Base-by-base conservation (phyloP, 2,329 filamentous ascomycete genomes). In the Venturia effusa region DNA sequence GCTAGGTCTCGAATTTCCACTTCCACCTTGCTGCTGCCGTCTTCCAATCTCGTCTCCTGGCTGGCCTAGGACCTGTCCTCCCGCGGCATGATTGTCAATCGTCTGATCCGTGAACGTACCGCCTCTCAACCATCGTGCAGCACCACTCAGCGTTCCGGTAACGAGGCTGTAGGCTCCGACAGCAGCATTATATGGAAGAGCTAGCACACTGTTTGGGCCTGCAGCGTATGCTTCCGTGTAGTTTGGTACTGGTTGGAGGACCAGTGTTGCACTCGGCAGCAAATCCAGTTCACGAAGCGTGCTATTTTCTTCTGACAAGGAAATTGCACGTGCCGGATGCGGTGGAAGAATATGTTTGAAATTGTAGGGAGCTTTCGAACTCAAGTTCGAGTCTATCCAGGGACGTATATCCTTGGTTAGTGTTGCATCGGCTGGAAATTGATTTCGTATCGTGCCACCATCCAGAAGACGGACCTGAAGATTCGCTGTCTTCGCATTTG, bases 311-410 rank as follows among this genome's bases (percentile, higher is more conserved):
- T 97, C 92, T 0, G 83, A 81, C 4, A 87, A 83, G 40, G 88
- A 87, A 65, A 97, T 86, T 11, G 83, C 84, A 67, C 84, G 85
- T 72, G 88, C 94, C 1, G 91, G 90, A 24, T 85, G 77, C 0
- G 92, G 92, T 0, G 89, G 87, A 2, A 95, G 80, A 41, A 97
- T 86, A 59, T 95, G 85, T 71, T 92, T 91, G 76, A 97, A 92
- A 15, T 83, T 88, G 74, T 92, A 97, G 0, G 91, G 89, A 15
- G 80, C 61, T n/a, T 59, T 45, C 11, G 51, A 54, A 3, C 59
- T 64, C 32, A 84, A 79, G 41, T 83, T 79, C 64, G 81, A 78
- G 63, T 93, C 89, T 8, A 97, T 82, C 89, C 91, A 97, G 7
- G 79, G 76, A 8, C 93, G 83, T 0, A 97, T 86, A 54, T 90